phyloP scores from a whole-genome alignment of 2,329 filamentous ascomycete genomes.

The Madurella fahalii region DNA sequence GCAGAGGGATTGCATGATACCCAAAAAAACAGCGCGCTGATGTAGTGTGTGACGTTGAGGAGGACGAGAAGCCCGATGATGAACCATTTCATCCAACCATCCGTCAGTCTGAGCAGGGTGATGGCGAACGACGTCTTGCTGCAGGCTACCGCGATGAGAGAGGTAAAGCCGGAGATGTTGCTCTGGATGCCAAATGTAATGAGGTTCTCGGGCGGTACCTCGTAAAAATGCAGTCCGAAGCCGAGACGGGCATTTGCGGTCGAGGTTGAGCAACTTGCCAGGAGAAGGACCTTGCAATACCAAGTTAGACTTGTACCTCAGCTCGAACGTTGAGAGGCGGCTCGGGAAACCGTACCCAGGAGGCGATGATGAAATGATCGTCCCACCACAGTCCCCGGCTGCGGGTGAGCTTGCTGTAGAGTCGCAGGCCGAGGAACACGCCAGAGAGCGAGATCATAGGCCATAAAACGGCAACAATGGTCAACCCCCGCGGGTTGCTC shows the following conservation, averaged over 20 bases:
- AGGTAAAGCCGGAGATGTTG: constrained; percentile 26
- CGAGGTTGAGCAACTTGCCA: constrained; percentile 11
- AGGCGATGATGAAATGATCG: constrained; percentile 28
- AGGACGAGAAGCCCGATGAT: constrained; percentile 32
- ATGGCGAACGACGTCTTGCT: constrained; percentile 39
- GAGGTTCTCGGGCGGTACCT: constrained; percentile 19
- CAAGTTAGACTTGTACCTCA: not conserved
- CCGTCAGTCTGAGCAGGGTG: constrained; percentile 33
- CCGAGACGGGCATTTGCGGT: constrained; percentile 20
- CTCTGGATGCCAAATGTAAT: constrained; percentile 13
- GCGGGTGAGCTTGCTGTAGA: constrained; percentile 27
- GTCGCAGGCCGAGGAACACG: constrained; percentile 19
- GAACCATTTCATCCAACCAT: constrained; percentile 26
- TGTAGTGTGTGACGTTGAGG: constrained; percentile 31
- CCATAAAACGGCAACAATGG: constrained; percentile 14
- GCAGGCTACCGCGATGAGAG: constrained; percentile 30
- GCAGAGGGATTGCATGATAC: constrained; percentile 28
- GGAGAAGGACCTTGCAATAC: constrained; percentile 13
- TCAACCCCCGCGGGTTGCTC: constrained; percentile 13
- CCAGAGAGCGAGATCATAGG: constrained; percentile 3
- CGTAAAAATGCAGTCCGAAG: constrained; percentile 15
- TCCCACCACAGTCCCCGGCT: constrained; percentile 31
- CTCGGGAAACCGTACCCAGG: constrained; percentile 29
- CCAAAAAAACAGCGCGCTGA: constrained; percentile 30
- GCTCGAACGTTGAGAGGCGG: not conserved